phyloP scores from a whole-genome alignment of 805 yeast genomes.

The Candida ovalis region DNA sequence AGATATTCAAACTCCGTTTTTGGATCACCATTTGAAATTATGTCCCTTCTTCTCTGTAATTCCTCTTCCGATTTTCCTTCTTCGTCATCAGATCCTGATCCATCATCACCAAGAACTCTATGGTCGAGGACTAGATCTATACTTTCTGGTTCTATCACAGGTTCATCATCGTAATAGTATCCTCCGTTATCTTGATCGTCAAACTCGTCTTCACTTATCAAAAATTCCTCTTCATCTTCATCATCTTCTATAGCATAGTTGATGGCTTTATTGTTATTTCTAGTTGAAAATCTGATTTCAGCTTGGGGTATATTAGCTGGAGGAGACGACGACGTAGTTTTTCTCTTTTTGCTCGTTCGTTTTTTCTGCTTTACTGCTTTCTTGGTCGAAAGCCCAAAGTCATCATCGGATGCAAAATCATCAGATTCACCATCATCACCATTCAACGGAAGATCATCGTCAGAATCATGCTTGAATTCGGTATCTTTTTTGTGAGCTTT shows the following conservation, averaged over 20 bases:
- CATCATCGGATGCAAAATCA: conserved; percentile 24
- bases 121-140: conserved; percentile 51
- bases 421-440: conserved; percentile 14
- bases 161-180: conserved; percentile 21
- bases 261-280: conserved; percentile 60
- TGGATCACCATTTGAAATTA: conserved; percentile 36
- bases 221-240: conserved; percentile 42
- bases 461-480: conserved; percentile 26
- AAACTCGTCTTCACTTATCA: conserved; percentile 40
- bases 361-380: conserved; percentile 19
- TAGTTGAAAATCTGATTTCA: conserved; percentile 73
- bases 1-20: conserved; percentile 56
- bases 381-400: conserved; percentile 19
- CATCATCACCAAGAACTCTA: conserved; percentile 36
- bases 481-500: conserved; percentile 9
- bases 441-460: conserved; percentile 4
- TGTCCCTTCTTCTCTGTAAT: conserved; percentile 18
- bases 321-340: neutral
- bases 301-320: conserved; percentile 21
- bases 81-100: conserved; percentile 31
- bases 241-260: conserved; percentile 75
- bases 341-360: conserved; percentile 9
- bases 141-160: conserved; percentile 20
- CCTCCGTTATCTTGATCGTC: conserved; percentile 40
- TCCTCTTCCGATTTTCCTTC: conserved; percentile 27